Conservation (phyloP, 192 early-diverging fungal species). For the Geosiphon pyriformis region DNA sequence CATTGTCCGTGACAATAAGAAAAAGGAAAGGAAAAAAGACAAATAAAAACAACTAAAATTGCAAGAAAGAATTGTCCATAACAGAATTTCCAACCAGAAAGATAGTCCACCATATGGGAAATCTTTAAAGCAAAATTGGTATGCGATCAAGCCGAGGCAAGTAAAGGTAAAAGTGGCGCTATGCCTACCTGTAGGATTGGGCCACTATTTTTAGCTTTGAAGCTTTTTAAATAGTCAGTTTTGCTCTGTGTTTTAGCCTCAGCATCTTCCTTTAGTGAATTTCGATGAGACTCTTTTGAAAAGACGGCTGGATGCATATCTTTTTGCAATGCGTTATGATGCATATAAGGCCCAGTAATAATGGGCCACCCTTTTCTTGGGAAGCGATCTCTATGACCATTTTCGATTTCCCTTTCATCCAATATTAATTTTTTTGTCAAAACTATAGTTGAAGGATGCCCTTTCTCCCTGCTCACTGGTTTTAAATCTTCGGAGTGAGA, state of each 20-base stretch:
- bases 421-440: neutral
- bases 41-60: neutral
- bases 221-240: neutral
- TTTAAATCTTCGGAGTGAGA: neutral
- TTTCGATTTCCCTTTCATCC: neutral
- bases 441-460: neutral
- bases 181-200: slow-evolving; percentile 7
- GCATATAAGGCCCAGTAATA: too few relatives aligned
- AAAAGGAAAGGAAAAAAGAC: neutral
- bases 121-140: neutral
- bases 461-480: neutral
- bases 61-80: neutral
- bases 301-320: too few relatives aligned
- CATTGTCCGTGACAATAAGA: neutral
- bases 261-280: neutral
- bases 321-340: too few relatives aligned
- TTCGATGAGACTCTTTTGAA: neutral
- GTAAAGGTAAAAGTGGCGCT: slow-evolving; percentile 3
- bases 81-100: neutral
- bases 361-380: too few relatives aligned
- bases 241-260: neutral
- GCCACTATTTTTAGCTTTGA: neutral
- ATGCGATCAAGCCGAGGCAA: neutral
- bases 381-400: neutral
- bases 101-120: neutral